A percentile compares a stretch with the other conserved stretches of the same genome.
phyloP scores from a whole-genome alignment of 2,329 filamentous ascomycete genomes.

The Huntiella omanensis region DNA sequence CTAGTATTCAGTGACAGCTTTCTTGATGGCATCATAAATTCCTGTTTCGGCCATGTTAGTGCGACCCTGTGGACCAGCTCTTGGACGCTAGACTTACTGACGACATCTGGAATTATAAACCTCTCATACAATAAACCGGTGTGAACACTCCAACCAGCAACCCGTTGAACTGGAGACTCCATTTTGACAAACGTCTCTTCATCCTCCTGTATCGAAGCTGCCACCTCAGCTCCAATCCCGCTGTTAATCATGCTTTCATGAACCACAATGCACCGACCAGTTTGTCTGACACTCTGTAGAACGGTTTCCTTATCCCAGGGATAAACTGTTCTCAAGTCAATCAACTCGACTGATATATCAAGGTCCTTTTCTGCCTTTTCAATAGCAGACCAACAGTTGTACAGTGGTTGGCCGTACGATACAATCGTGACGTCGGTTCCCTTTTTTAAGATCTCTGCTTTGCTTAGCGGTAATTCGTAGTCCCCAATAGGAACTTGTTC shows the following conservation, averaged over 20 bases:
- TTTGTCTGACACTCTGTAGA: constrained; percentile 68
- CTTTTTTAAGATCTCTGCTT: constrained; percentile 65
- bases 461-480: constrained; percentile 70
- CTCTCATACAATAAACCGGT: constrained; percentile 62
- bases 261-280: constrained; percentile 69
- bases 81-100: constrained; percentile 41
- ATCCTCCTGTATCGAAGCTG: constrained; percentile 71
- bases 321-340: constrained; percentile 75
- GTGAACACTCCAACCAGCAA: constrained; percentile 82
- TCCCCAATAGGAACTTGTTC: constrained; percentile 71
- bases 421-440: constrained; percentile 69
- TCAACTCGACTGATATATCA: constrained; percentile 62
- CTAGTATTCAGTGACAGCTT: constrained; percentile 41
- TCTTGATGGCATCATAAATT: constrained; percentile 34
- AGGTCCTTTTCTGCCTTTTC: constrained; percentile 56
- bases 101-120: constrained; percentile 69
- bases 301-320: constrained; percentile 78
- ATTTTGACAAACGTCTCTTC: constrained; percentile 56
- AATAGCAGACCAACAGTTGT: constrained; percentile 63
- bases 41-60: constrained; percentile 5
- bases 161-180: constrained; percentile 67
- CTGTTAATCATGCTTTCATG: constrained; percentile 87
- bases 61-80: background rate
- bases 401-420: constrained; percentile 78
- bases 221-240: constrained; percentile 75